Base-by-base conservation (phyloP, 371 early-diverging fungal genomes). In the Capillidium rhysosporum region DNA sequence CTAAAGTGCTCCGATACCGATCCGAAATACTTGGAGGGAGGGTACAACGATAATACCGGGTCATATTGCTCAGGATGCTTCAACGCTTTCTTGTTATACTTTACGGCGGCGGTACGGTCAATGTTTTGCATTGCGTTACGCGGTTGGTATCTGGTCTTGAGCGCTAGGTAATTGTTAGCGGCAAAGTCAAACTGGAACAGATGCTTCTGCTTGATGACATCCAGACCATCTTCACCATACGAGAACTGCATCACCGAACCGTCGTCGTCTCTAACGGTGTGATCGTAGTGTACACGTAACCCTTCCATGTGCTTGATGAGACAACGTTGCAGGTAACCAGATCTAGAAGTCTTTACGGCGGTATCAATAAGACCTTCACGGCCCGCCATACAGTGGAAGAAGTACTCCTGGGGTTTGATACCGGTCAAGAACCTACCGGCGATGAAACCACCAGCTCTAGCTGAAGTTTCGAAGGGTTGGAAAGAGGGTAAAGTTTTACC, bases 331-430 rank as follows among this genome's bases (percentile, higher is more conserved):
- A 99, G 71, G 68, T 99, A 99, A 43, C 99, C 99, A 9, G 98
- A 97, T 63, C 95, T 86, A 41, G 97, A 87, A 0, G 99, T 99
- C 73, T 99, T 99, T 67, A 99, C 98, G 55, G 99, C 99, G 1
- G 99, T 99, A 76, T 99, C 99, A 61, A 99, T 97, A 24, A 99
- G 73, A 61, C 99, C 99, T 80, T 99, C 99, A 71, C 99, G 92
- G 63, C 99, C 99, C 58, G 99, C 99, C 99, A 99, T 99, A 68
- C 93, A 93, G 70, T 82, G 82, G 76, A 84, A 88, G 64, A 82
- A 84, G 67, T 78, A 87, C 64, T 83, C 86, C 60, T 93, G 92
- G 23, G 97, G 95, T 60, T 86, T 84, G 61, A 99, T 89, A 47
- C 99, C 99, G 1, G 97, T 96, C 77, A 99, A 84, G 87, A 99